Evolutionary conservation across 495 filamentous ascomycete genomes (phyloP).

Genomic region (Penicillium taxi): DNA sequence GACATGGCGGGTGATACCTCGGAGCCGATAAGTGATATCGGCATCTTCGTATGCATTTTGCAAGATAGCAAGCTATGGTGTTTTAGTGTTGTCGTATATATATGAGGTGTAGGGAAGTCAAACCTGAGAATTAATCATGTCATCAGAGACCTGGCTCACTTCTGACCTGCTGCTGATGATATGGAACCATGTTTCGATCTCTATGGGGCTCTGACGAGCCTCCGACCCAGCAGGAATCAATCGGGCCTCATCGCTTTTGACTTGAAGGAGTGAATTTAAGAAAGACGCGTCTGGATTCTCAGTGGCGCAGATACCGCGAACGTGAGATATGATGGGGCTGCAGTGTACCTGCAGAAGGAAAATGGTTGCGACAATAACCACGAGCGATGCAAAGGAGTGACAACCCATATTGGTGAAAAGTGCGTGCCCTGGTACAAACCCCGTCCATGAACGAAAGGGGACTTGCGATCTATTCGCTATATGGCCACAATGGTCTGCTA

Average conservation of each 20-base stretch:
- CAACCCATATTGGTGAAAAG: constrained; percentile 19
- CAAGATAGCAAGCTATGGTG: constrained; percentile 30
- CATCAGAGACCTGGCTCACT: constrained; percentile 24
- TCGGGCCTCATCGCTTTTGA: constrained; percentile 14
- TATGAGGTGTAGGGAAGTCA: constrained; percentile 3
- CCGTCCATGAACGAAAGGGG: constrained; percentile 3
- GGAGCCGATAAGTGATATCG: constrained; percentile 48
- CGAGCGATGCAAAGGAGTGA: constrained; percentile 17
- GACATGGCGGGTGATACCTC: constrained; percentile 62
- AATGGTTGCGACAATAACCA: constrained; percentile 16
- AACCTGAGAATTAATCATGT: constrained; percentile 40
- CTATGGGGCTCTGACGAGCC: constrained; percentile 24
- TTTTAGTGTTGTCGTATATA: background rate
- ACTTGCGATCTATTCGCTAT: constrained; percentile 4
- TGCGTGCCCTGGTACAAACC: constrained; percentile 11
- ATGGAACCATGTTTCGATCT: constrained; percentile 45
- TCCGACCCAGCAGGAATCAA: constrained; percentile 9
- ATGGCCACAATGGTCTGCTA: constrained; percentile 2
- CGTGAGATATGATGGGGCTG: constrained; percentile 11
- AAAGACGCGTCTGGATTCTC: constrained; percentile 25
- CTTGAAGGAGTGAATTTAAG: constrained; percentile 19
- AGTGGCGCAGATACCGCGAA: constrained; percentile 34
- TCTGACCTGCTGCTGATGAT: constrained; percentile 34
- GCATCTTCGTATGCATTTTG: constrained; percentile 37
- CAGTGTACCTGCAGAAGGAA: constrained; percentile 14